Percentiles rank a stretch among this genome's conserved stretches.
Evolutionary conservation across 1,284 basidiomycete species (phyloP).

Genomic region (Albatrellus sp.): DNA sequence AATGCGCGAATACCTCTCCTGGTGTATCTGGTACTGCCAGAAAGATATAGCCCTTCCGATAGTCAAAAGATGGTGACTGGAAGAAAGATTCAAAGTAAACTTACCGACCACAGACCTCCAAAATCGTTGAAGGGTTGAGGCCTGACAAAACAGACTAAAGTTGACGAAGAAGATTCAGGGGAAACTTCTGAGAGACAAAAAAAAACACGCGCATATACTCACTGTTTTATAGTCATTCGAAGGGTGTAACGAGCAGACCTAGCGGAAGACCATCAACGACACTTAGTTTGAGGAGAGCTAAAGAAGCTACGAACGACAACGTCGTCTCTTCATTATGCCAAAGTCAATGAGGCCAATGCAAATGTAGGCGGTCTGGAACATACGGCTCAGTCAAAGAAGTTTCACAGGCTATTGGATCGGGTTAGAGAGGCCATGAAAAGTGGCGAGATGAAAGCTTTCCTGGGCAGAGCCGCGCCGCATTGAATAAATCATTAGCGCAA

Average conservation of each 20-base stretch:
- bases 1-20: slow-evolving; percentile 46
- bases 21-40: slow-evolving; percentile 80
- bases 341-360: slow-evolving; percentile 1
- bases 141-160: slow-evolving; percentile 73
- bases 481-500: slow-evolving; percentile 76
- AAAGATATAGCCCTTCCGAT: slow-evolving; percentile 61
- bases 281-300: neutral
- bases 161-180: slow-evolving; percentile 2
- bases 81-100: slow-evolving; percentile 10
- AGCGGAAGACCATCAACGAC: neutral
- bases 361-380: slow-evolving; percentile 13
- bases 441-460: slow-evolving; percentile 24
- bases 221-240: slow-evolving; percentile 78
- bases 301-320: slow-evolving; percentile 45
- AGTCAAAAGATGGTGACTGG: neutral
- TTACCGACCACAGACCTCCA: slow-evolving; percentile 71
- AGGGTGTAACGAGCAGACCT: slow-evolving; percentile 70
- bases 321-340: slow-evolving; percentile 46
- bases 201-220: slow-evolving; percentile 22
- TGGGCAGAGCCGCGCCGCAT: slow-evolving; percentile 61
- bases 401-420: slow-evolving; percentile 50
- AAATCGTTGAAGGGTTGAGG: slow-evolving; percentile 53
- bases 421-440: slow-evolving; percentile 1
- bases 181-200: slow-evolving; percentile 1
- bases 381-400: slow-evolving; percentile 68